Base-by-base conservation (phyloP, 2,329 filamentous ascomycete genomes). In the Orbilia oligospora region DNA sequence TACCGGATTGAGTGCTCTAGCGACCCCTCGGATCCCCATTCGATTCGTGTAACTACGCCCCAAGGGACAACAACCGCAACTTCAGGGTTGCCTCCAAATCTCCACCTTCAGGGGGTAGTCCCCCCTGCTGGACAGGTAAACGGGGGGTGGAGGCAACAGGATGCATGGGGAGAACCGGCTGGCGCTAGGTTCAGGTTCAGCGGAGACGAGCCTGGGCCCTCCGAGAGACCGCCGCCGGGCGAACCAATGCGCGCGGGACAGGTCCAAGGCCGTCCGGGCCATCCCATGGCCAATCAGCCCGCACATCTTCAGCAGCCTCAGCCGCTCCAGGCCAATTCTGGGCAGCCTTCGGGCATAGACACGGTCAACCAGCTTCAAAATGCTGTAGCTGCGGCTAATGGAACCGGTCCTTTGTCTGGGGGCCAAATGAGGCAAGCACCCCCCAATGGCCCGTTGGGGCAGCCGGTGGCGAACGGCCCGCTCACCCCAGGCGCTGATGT, bases 11-110 rank as follows among this genome's bases (percentile, higher is more conserved):
- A 99, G 84, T 99, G 96, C 65, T 82, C 81, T 9, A 80, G 81
- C 38, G 81, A 82, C 53, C 81, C 81, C 10, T 80, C 72, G 8
- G 81, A 82, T 67, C 81, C 81, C 3, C 81, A 77, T 41, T 77
- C 81, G 2, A 99, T 99, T 80, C 89, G 97, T 80, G 96, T 99
- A 16, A 99, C 96, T 0, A 99, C 96, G 0, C 96, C 96, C 0
- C 97, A 97, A 87, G 96, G 96, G n/a, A 98, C 81, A 81, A 83
- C 72, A 85, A 86, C 80, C 82, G 83, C 27, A 79, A 82, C 49
- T 64, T 73, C 20, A 81, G 84, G 65, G 81, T 81, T 18, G 79
- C 82, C 38, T 78, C 83, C 79, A 14, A 76, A 71, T 18, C 70
- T 76, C 41, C 76, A 80, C 22, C 63, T 81, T 16, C 81, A 81